These are phyloP conservation scores for Microthlaspi erraticum DNA, from an alignment of 345 rosid genomes.

Conservation along the genomic window DNA sequence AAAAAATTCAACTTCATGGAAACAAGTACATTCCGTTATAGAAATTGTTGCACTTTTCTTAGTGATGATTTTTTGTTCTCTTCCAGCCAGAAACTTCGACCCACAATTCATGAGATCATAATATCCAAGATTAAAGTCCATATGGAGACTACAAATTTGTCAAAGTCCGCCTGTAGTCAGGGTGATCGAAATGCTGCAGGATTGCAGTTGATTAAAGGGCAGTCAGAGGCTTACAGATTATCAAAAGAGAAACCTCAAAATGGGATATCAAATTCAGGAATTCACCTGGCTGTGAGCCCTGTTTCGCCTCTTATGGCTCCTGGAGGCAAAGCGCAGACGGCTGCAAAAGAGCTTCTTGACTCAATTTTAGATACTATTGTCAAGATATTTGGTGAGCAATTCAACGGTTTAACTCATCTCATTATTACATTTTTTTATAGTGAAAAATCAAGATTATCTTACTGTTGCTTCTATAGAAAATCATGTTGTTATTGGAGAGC, in stretches of 20 bases:
- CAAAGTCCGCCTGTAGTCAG: constrained; percentile 63
- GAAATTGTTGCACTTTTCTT: background rate
- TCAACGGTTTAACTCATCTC: constrained; percentile 25
- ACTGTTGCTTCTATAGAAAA: constrained; percentile 60
- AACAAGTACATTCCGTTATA: background rate
- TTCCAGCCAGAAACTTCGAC: constrained; percentile 90
- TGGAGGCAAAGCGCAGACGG: constrained; percentile 88
- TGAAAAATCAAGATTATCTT: constrained; percentile 34
- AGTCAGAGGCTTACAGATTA: constrained; percentile 67
- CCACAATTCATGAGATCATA: constrained; percentile 93
- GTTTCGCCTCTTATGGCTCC: constrained; percentile 98
- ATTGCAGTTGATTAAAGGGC: constrained; percentile 64
- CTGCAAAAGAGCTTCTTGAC: constrained; percentile 91
- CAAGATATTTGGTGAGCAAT: constrained; percentile 79
- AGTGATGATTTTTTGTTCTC: constrained; percentile 42
- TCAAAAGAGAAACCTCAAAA: constrained; percentile 79
- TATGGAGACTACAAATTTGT: constrained; percentile 62
- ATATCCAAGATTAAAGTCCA: constrained; percentile 85
- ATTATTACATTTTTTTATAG: constrained; percentile 14
- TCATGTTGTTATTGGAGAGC: constrained; percentile 93
- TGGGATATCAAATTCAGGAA: constrained; percentile 68
- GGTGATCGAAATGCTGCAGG: constrained; percentile 53
- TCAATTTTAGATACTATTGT: constrained; percentile 83
- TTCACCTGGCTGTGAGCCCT: constrained; percentile 89
- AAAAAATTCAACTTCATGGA: constrained; percentile 14